These are phyloP conservation scores for Cydonia oblonga DNA, from an alignment of 331 rosid genomes.

Conservation along the genomic window DNA sequence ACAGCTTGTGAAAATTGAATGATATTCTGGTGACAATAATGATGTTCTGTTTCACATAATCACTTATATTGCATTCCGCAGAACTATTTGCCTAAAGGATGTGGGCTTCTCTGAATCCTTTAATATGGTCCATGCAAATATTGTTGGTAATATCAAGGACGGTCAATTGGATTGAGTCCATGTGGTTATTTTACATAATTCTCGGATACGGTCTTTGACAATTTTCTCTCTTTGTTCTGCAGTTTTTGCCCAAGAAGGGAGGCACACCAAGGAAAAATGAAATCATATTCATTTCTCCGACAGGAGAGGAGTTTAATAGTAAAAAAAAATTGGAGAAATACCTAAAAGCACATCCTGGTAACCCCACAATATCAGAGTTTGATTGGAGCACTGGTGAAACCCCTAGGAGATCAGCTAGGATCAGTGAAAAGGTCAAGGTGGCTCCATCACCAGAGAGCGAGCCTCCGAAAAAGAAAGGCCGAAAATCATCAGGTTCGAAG, in stretches of 20 bases:
- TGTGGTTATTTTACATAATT: background rate
- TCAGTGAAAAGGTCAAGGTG: slow-evolving; percentile 62
- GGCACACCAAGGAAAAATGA: slow-evolving; percentile 74
- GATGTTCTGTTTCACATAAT: background rate
- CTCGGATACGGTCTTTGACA: background rate
- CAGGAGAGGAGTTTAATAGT: slow-evolving; percentile 62
- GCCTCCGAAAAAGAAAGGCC: slow-evolving; percentile 57
- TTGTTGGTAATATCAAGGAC: background rate
- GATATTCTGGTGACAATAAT: background rate
- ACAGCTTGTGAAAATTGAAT: background rate
- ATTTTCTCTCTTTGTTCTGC: slow-evolving; percentile 3
- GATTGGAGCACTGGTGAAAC: slow-evolving; percentile 90
- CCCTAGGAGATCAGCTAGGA: slow-evolving; percentile 84
- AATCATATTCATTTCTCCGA: slow-evolving; percentile 57
- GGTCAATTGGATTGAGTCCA: background rate
- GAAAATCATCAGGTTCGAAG: slow-evolving; percentile 50
- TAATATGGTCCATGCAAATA: background rate
- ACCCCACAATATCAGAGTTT: slow-evolving; percentile 58
- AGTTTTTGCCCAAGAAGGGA: slow-evolving; percentile 65
- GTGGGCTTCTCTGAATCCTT: background rate
- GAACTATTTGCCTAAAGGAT: background rate
- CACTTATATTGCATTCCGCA: background rate
- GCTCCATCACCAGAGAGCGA: slow-evolving; percentile 46
- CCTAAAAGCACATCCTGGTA: slow-evolving; percentile 66
- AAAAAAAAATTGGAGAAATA: slow-evolving; percentile 69